Evolutionary conservation across 371 early-diverging fungal genomes (phyloP), one percentile per base, ranked within the genome.

Genomic region (Conidiobolus incongruus): DNA sequence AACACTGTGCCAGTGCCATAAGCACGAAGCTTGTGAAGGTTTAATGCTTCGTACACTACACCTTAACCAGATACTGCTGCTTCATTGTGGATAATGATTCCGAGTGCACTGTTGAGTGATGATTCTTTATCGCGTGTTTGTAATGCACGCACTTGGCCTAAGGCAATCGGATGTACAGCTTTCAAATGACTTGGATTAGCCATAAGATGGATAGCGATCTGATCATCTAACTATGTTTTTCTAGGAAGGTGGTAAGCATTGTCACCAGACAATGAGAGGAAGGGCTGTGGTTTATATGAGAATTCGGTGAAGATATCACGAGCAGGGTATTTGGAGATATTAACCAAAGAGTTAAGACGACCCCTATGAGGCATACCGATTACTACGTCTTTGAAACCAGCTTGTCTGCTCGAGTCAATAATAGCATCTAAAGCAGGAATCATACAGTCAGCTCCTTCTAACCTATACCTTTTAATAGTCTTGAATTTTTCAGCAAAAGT

Each of bases 281-380:
- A 88, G 41, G 89, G 70, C 53, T 94, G 93, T 16, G 82, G 55
- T 50, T 81, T 73, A 17, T 93, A 93, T 47, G 81, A 80, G 52
- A 95, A 68, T 62, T 95, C 92, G 58, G 75, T 71, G 61, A 93
- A 95, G 37, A 93, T 59, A 5, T 76, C 73, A n/a, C 64, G 66
- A 8, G 81, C 76, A 30, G 76, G 64, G 47, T 72, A 81, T 53
- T 81, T 55, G 40, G 93, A 57, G 22, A 92, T 56, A 55, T 84
- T 86, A 12, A 83, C 73, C 29, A 92, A 61, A 10, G 95, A 55
- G 54, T 96, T 96, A 35, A 96, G 67, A 39, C 96, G 72, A 24
- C 96, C 96, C 43, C 96, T 81, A 59, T 96, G 96, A 7, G 96
- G 90, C 94, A 93, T 93, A 37, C 96, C 78, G 35, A 94, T 46